Percentiles rank a stretch among this genome's conserved stretches.
phyloP scores from a whole-genome alignment of 2,329 filamentous ascomycete genomes.

The Claviceps purpurea region DNA sequence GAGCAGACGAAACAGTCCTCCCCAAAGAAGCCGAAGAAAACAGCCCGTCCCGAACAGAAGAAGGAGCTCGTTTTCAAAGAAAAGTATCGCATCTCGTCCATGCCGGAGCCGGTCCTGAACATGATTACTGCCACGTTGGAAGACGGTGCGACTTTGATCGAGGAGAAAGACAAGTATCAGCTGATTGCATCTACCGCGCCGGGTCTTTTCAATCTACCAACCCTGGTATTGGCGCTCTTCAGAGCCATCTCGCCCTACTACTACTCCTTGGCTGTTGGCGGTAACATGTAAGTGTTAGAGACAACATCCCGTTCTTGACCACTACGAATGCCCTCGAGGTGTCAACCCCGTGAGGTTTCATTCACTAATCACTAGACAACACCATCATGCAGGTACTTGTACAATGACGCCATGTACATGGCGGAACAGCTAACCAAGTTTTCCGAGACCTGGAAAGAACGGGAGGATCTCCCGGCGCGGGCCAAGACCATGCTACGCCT shows the following conservation, averaged over 20 bases:
- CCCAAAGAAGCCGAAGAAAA: constrained; percentile 7
- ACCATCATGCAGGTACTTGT: constrained; percentile 38
- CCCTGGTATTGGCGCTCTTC: constrained; percentile 64
- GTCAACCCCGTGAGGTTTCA: no score
- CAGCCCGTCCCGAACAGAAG: constrained; percentile 20
- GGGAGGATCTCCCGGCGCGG: constrained; percentile 35
- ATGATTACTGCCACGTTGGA: constrained; percentile 48
- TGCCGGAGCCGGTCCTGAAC: constrained; percentile 65
- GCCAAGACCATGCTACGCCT: constrained; percentile 43
- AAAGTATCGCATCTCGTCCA: constrained; percentile 75
- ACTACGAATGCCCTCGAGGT: neutral
- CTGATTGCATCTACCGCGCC: constrained; percentile 54
- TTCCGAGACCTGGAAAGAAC: constrained; percentile 35
- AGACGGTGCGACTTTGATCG: constrained; percentile 48
- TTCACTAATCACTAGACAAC: neutral
- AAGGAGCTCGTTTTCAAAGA: constrained; percentile 70
- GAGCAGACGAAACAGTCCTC: constrained; percentile 7
- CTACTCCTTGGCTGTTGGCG: constrained; percentile 48
- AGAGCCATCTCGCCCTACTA: constrained; percentile 63
- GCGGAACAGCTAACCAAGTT: constrained; percentile 42
- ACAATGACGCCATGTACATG: constrained; percentile 54
- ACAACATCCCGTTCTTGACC: neutral
- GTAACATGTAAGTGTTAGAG: constrained; percentile 43
- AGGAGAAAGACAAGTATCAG: constrained; percentile 33
- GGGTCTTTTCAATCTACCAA: constrained; percentile 59